Evolutionary conservation across 2,329 filamentous ascomycete species (phyloP), one percentile per base, ranked within the genome.

Genomic region (Curvularia spicifera): DNA sequence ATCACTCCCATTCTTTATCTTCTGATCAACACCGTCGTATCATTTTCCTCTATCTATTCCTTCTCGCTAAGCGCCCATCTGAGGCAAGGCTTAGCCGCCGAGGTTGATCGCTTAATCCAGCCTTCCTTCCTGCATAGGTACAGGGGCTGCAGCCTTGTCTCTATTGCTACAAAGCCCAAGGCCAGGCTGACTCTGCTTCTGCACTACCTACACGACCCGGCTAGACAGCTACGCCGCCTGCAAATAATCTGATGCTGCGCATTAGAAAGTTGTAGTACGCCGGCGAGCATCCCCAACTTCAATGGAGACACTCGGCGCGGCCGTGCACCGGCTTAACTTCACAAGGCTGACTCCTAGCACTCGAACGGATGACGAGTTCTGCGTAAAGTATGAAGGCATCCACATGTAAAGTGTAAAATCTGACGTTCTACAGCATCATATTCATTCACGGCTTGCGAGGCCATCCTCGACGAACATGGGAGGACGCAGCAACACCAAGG

Each of bases 401-500:
- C 22, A 4, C 22, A 24, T 24, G 22, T 24, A 24, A 24, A 4
- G 22, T 24, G 22, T 4, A 13, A 44, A 18, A 2, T 47, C 51
- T 53, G 10, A 53, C 28, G 18, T 15, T 29, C 13, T 20, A 10
- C 29, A 60, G 48, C 29, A 53, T 60, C 12, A 20, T 60, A 12
- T 60, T 60, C 28, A 33, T 60, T 6, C 49, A 60, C 29, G 53
- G 57, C 18, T 53, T 60, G 13, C 45, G 29, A 29, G 57, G 57
- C 18, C 53, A 60, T 53, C 57, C 57, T 39, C 20, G 22, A 22
- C 35, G 15, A 29, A 60, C 57, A 7, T 56, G 53, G 57, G 49
- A 37, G 20, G 61, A 58, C n/a, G 58, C 10, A 12, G 22, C 12
- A 9, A n/a, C 2, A 15, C 20, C 39, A 6, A 24, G 10, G 15